Evolutionary conservation across 441 rosid genomes (phyloP), one percentile per base, ranked within the genome.

Genomic region (Gossypium schwendimanii): DNA sequence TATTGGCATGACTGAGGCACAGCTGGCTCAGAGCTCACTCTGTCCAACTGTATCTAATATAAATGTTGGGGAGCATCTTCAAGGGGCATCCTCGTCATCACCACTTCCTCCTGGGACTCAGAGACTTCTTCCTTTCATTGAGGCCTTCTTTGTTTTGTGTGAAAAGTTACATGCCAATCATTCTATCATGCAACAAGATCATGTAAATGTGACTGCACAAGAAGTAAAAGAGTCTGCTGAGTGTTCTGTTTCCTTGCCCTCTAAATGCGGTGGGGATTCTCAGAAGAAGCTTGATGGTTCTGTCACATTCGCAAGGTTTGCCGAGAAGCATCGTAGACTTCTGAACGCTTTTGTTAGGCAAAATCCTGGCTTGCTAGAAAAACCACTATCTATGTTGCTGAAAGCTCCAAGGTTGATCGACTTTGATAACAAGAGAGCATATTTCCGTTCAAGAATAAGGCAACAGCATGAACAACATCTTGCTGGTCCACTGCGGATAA

Each of bases 391-490:
- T 23, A 85, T 93, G 92, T 81, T 91, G 96, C 87, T 96, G 79
- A 91, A 96, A 84, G 95, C 91, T 36, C 97, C 99, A 4, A 89
- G 97, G 81, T 81, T 96, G 69, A 90, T 96, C n/a, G 98, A 96
- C 76, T 96, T 96, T 80, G 98, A 96, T 80, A 96, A 96, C 84
- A 96, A 96, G 84, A 88, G 90, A 74, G 84, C 97, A 9, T 90
- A 96, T 83, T 96, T 96, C 84, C 88, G 96, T 72, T 88, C 99
- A 69, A 93, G 92, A 81, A 91, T 96, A 79, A 87, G 91, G 85
- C 97, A 90, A 71, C 97, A 89, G 72, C 94, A 91, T 60, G 97
- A 93, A 69, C 98, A 91, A 63, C 97, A 90, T 60, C 87, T 89
- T 70, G 87, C 97, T 76, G 97, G 97, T 63, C 94, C 97, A 58